Evolutionary conservation across 192 early-diverging fungal species (phyloP).

Genomic region (Coemansia sp.): DNA sequence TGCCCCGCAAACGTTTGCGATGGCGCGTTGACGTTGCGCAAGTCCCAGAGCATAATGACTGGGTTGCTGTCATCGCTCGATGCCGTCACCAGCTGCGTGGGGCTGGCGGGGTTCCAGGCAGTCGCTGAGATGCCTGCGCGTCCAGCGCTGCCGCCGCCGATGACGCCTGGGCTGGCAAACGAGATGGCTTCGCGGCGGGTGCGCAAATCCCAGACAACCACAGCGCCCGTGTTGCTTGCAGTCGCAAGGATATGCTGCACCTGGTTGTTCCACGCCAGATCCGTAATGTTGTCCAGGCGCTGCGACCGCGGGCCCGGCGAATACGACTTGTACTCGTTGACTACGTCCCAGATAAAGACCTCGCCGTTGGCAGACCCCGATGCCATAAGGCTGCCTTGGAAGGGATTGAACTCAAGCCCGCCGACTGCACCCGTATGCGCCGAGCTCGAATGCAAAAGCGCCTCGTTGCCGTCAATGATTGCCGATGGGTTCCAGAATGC

Average conservation of each 20-base stretch:
- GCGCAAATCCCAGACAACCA: constrained; percentile 96
- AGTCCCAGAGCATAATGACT: constrained; percentile 90
- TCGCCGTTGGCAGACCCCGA: constrained; percentile 91
- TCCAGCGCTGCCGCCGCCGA: constrained; percentile 57
- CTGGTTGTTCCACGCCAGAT: constrained; percentile 90
- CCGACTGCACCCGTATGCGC: constrained; percentile 88
- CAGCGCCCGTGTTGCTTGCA: constrained; percentile 86
- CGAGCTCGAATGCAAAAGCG: constrained; percentile 67
- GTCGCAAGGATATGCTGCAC: constrained; percentile 93
- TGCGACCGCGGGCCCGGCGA: constrained; percentile 83
- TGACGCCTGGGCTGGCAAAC: constrained; percentile 62
- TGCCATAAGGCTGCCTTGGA: constrained; percentile 84
- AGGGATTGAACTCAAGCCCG: constrained; percentile 90
- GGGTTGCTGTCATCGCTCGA: constrained; percentile 92
- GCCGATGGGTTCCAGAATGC: constrained; percentile 81
- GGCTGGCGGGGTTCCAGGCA: constrained; percentile 93
- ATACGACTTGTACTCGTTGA: constrained; percentile 84
- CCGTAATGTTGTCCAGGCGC: constrained; percentile 86
- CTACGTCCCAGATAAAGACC: constrained; percentile 94
- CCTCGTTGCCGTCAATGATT: constrained; percentile 65
- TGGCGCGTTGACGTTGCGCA: constrained; percentile 93
- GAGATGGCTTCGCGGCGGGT: constrained; percentile 83
- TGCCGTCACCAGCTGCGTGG: constrained; percentile 92
- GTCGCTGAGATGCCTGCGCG: constrained; percentile 79
- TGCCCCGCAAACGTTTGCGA: constrained; percentile 85